phyloP scores from a whole-genome alignment of 352 stramenopile genomes.

The Phytophthora colocasiae region DNA sequence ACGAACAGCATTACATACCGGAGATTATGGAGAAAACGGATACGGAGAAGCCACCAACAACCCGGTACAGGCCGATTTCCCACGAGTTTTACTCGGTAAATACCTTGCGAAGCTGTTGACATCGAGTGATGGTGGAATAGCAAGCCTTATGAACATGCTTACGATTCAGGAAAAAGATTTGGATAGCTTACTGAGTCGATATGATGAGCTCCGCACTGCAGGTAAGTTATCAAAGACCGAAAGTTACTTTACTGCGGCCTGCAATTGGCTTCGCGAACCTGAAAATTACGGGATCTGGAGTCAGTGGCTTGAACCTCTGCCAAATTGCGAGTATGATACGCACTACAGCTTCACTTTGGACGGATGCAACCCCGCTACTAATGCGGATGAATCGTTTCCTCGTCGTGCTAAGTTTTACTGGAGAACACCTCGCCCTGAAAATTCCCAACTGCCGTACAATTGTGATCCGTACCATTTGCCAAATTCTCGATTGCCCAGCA shows the following conservation, averaged over 20 bases:
- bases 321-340: slow-evolving; percentile 40
- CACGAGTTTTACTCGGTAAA: slow-evolving; percentile 42
- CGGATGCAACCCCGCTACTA: slow-evolving; percentile 26
- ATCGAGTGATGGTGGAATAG: slow-evolving; percentile 22
- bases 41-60: slow-evolving; percentile 55
- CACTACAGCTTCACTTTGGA: slow-evolving; percentile 44
- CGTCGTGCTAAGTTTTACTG: slow-evolving; percentile 43
- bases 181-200: slow-evolving; percentile 25
- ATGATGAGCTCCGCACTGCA: slow-evolving; percentile 5
- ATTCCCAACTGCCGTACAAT: slow-evolving; percentile 47
- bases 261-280: slow-evolving; percentile 45
- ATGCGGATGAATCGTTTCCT: slow-evolving; percentile 30
- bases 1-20: slow-evolving; percentile 29
- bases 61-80: slow-evolving; percentile 51
- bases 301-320: slow-evolving; percentile 44
- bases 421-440: slow-evolving; percentile 39
- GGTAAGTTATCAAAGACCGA: slow-evolving; percentile 25
- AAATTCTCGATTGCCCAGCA: slow-evolving; percentile 20
- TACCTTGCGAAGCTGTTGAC: slow-evolving; percentile 34
- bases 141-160: slow-evolving; percentile 28
- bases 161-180: slow-evolving; percentile 30
- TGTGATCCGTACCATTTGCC: slow-evolving; percentile 42
- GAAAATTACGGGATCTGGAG: slow-evolving; percentile 52
- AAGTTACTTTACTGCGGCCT: slow-evolving; percentile 44
- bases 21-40: slow-evolving; percentile 55